Base-by-base conservation (phyloP, 2,329 filamentous ascomycete genomes). In the Pseudopyrenochaeta lycopersici region DNA sequence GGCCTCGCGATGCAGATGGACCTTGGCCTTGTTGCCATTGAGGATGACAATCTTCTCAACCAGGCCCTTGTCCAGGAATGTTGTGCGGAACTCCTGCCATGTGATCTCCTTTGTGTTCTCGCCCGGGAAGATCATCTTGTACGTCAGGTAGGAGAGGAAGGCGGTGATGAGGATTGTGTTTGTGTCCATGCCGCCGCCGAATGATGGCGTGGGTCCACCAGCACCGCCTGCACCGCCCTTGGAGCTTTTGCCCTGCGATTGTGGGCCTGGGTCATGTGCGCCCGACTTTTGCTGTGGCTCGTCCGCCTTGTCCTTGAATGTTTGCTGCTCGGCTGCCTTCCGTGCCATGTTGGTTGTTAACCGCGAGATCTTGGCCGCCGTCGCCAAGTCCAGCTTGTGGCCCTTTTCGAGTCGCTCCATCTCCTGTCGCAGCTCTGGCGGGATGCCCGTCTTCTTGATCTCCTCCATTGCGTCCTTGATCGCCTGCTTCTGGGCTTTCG, bases 11-110 rank as follows among this genome's bases (percentile, higher is more conserved):
- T 96, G 88, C 43, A 95, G 82, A 62, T 91, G 86, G 29, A 97
- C 91, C 49, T 90, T 86, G 40, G 98, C 95, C 57, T 85, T 86
- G 67, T 86, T 88, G 60, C 88, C 85, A 65, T 92, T 88, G 46
- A 97, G 85, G 30, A 96, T 88, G 15, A 88, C 88, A 64, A 99
- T 84, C 80, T 93, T 97, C 79, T 97, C 91, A 17, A 99, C 93
- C 20, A 99, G 84, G 7, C 95, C 95, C 82, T 96, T 97, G 78
- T 97, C 92, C 56, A 99, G 82, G 82, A 97, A 98, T 29, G 92
- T 95, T 65, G 87, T 93, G 59, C 91, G 84, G 79, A 99, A 91
- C 78, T 99, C 95, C 78, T 99, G 93, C 91, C 92, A 99, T 49
- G 95, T 98, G 54, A 99, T 97, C 73, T 99, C 94, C 69, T 87